These are phyloP conservation scores for Trametes maxima DNA, from an alignment of 768 basidiomycete genomes.

Conservation along the genomic window DNA sequence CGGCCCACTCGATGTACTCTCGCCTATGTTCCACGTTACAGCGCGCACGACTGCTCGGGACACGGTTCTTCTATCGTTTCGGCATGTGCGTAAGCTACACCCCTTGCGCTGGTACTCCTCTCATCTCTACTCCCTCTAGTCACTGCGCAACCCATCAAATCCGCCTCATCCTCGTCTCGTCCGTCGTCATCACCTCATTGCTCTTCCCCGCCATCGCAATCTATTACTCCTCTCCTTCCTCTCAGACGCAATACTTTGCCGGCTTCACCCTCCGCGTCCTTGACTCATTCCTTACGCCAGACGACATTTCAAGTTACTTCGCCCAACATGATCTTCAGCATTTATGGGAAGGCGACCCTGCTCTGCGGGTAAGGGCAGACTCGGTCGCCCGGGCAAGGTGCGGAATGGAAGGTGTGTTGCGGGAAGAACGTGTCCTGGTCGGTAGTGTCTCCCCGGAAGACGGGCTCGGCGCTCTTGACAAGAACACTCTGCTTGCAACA, in stretches of 20 bases:
- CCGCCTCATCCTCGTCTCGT: conserved; percentile 83
- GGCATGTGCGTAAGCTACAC: conserved; percentile 63
- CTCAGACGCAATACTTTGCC: conserved; percentile 60
- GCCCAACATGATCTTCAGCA: conserved; percentile 67
- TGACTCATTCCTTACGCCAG: conserved; percentile 58
- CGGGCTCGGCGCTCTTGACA: conserved; percentile 55
- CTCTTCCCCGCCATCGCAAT: conserved; percentile 90
- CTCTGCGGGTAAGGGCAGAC: conserved; percentile 68
- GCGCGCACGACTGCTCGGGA: conserved; percentile 42
- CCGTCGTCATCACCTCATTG: conserved; percentile 85
- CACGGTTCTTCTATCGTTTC: conserved; percentile 67
- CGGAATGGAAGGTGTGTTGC: conserved; percentile 65
- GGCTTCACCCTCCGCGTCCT: conserved; percentile 60
- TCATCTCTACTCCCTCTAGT: conserved; percentile 40
- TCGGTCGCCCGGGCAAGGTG: conserved; percentile 73
- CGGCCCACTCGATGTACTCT: conserved; percentile 24
- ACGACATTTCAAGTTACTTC: conserved; percentile 52
- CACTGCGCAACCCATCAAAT: conserved; percentile 92
- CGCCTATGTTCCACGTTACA: conserved; percentile 30
- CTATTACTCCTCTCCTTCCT: conserved; percentile 76
- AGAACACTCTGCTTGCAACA: conserved; percentile 62
- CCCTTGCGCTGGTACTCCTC: not conserved
- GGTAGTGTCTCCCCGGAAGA: conserved; percentile 46
- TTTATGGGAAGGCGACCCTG: conserved; percentile 68
- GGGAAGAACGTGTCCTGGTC: conserved; percentile 77